These are phyloP conservation scores for Jamesozyma spencerorum DNA, from an alignment of 805 yeast species.

Conservation along the genomic window DNA sequence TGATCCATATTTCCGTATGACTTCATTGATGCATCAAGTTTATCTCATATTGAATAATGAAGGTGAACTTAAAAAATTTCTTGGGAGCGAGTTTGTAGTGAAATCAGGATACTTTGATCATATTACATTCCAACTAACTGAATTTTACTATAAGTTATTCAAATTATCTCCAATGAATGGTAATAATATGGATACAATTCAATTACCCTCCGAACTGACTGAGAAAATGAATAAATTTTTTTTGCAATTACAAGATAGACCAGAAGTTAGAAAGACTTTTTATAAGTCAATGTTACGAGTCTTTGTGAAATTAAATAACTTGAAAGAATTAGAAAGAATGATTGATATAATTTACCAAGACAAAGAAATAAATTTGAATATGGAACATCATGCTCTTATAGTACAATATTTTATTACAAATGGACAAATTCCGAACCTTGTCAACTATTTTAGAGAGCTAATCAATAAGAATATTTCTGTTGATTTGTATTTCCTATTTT, in stretches of 20 bases:
- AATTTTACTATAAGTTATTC: constrained; percentile 12
- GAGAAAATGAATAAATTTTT: constrained; percentile 1
- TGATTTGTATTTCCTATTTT: neutral
- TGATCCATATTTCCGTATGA: neutral
- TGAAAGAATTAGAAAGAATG: constrained; percentile 8
- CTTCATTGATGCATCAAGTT: constrained; percentile 16
- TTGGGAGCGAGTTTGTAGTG: constrained; percentile 9
- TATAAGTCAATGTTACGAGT: constrained; percentile 13
- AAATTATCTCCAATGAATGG: neutral
- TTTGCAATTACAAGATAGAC: constrained; percentile 1
- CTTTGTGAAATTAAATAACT: constrained; percentile 12
- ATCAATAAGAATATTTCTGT: neutral
- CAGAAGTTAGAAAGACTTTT: constrained; percentile 9
- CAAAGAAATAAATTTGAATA: constrained; percentile 8
- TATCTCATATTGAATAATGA: constrained; percentile 9
- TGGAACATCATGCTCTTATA: constrained; percentile 11
- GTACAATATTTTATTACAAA: constrained; percentile 17
- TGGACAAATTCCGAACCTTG: constrained; percentile 8
- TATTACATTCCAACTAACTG: constrained; percentile 11
- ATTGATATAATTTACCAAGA: constrained; percentile 11
- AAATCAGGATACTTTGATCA: constrained; percentile 12
- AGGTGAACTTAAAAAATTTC: constrained; percentile 9
- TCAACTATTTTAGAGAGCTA: constrained; percentile 4
- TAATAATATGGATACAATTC: neutral
- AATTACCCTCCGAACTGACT: neutral